A percentile compares a stretch with the other conserved stretches of the same genome.
These are phyloP conservation scores for Ganoderma sinense DNA, from an alignment of 1,284 basidiomycete species.

Conservation along the genomic window DNA sequence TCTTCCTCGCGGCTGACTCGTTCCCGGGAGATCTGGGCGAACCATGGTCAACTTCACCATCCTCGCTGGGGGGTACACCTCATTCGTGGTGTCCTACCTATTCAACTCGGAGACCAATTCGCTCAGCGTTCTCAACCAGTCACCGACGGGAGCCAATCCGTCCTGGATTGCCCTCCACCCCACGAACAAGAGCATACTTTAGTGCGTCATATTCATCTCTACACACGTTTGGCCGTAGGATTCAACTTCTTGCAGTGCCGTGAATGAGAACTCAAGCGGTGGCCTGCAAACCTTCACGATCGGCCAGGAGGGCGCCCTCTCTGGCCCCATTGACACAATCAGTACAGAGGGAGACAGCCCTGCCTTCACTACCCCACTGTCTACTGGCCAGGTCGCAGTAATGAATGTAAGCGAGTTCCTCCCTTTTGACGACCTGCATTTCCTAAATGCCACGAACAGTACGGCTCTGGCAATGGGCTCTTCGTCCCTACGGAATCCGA, in stretches of 20 bases:
- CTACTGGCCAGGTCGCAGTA: slow-evolving; percentile 63
- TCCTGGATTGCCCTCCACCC: slow-evolving; percentile 65
- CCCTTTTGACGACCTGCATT: background rate
- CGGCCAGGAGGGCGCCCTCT: slow-evolving; percentile 51
- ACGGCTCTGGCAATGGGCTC: slow-evolving; percentile 61
- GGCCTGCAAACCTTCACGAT: slow-evolving; percentile 66
- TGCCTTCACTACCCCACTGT: slow-evolving; percentile 57
- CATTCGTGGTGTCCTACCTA: slow-evolving; percentile 66
- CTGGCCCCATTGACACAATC: slow-evolving; percentile 53
- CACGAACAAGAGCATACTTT: slow-evolving; percentile 61
- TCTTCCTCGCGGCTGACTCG: background rate
- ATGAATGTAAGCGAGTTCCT: slow-evolving; percentile 54
- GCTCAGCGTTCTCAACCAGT: slow-evolving; percentile 54
- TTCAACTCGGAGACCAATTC: slow-evolving; percentile 58
- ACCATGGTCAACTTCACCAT: slow-evolving; percentile 67
- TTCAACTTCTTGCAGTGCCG: slow-evolving; percentile 48
- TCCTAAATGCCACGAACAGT: slow-evolving; percentile 45
- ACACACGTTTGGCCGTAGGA: background rate
- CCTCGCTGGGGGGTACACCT: slow-evolving; percentile 65
- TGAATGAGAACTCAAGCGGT: slow-evolving; percentile 56
- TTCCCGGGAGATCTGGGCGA: background rate
- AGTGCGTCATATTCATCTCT: slow-evolving; percentile 46
- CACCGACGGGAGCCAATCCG: slow-evolving; percentile 57
- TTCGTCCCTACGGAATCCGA: slow-evolving; percentile 54
- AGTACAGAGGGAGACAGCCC: slow-evolving; percentile 60